Evolutionary conservation across 768 basidiomycete genomes (phyloP), one percentile per base, ranked within the genome.

Genomic region (Collybiopsis confluens): DNA sequence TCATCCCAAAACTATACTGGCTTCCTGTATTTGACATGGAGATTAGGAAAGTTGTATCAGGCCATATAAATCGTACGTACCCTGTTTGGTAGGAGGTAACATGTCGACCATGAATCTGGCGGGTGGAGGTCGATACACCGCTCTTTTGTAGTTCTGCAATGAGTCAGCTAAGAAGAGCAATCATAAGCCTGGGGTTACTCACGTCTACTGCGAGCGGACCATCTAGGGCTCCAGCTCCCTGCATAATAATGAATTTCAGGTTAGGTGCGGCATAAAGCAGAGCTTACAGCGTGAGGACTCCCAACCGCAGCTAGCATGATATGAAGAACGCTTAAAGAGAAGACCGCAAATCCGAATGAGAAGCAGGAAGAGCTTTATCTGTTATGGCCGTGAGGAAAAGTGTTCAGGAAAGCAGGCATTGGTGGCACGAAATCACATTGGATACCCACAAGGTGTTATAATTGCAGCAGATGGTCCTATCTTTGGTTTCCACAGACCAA

Each of bases 1-100:
- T 78, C 73, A 90, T 76, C 40, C 86, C 85, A 66, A 82, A 87
- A 58, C 75, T 77, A 54, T 77, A 73, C 46, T 68, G 76, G 45
- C 70, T 73, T 21, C 79, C 86, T 88, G 38, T 18, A 21, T 20
- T 18, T 24, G 10, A 18, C 28, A 13, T 42, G 9, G 16, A 24
- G 21, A 23, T 42, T 43, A n/a, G 48, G 33, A 24, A 4, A 35
- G 30, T 24, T 10, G 4, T 21, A 18, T 4, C 4, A n/a, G 21
- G 21, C 37, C n/a, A 16, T 30, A 24, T 23, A 16, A 21, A 24
- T 10, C 28, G 21, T 2, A 21, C 56, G 50, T 56, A 81, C 85
- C 79, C 44, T 81, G 74, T 61, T 87, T 88, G 37, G 70, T 69
- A 10, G 86, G 80, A 2, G 73, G 66, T 13, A 89, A 72, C 55